A percentile compares a stretch with the other conserved stretches of the same genome.
phyloP scores from a whole-genome alignment of 2,329 filamentous ascomycete species.

The Mycosphaerella sp. region DNA sequence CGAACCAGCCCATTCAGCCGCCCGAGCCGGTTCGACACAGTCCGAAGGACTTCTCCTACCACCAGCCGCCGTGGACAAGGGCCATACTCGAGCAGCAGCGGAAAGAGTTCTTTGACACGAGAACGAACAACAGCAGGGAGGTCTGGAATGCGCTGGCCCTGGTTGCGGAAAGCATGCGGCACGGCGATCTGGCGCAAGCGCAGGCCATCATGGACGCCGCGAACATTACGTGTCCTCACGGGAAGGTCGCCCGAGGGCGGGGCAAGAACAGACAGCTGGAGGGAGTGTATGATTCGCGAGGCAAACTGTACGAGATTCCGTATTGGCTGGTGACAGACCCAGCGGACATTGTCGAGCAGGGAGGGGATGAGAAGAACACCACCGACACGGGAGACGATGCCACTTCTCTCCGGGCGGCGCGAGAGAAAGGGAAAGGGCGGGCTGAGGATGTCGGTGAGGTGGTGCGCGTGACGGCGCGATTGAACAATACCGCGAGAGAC shows the following conservation, averaged over 20 bases:
- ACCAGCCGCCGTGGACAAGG: slow-evolving; percentile 57
- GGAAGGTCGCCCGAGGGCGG: slow-evolving; percentile 28
- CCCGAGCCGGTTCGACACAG: slow-evolving; percentile 20
- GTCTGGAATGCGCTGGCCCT: slow-evolving; percentile 72
- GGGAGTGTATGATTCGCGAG: slow-evolving; percentile 41
- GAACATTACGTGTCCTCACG: slow-evolving; percentile 48
- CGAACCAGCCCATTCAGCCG: slow-evolving; percentile 28
- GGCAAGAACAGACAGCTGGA: slow-evolving; percentile 20
- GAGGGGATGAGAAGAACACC: slow-evolving; percentile 28
- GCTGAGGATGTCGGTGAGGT: slow-evolving; percentile 31
- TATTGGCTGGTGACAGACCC: slow-evolving; percentile 44
- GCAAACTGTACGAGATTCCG: slow-evolving; percentile 41
- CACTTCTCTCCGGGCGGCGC: background rate
- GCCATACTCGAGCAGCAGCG: slow-evolving; percentile 63
- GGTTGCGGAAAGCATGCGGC: slow-evolving; percentile 62
- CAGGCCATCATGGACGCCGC: slow-evolving; percentile 75
- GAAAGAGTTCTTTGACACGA: slow-evolving; percentile 81
- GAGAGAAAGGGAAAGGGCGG: slow-evolving; percentile 31
- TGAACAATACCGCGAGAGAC: slow-evolving; percentile 35
- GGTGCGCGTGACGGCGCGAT: slow-evolving; percentile 33
- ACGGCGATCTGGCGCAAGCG: slow-evolving; percentile 48
- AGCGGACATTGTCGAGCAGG: slow-evolving; percentile 35
- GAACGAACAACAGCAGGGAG: slow-evolving; percentile 69
- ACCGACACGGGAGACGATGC: slow-evolving; percentile 22
- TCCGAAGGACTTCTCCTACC: slow-evolving; percentile 20